Conservation (phyloP, 768 basidiomycete genomes). For the Tylopilus balloui region DNA sequence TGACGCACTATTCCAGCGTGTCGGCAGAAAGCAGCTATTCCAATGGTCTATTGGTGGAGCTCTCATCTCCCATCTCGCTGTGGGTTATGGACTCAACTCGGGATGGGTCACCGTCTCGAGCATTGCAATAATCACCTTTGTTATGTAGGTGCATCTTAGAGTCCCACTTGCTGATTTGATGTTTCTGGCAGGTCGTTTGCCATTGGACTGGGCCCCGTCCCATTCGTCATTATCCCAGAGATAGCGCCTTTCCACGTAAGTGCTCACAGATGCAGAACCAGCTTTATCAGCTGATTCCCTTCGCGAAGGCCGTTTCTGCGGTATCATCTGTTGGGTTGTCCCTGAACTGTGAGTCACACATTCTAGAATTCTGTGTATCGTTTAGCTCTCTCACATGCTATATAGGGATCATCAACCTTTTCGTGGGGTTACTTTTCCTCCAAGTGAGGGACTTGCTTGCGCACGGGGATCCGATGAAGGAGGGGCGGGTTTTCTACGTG, state of each 20-base stretch:
- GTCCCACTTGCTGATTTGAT: not conserved
- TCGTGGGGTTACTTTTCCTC: constrained; percentile 80
- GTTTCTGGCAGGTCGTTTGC: constrained; percentile 66
- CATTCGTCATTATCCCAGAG: constrained; percentile 90
- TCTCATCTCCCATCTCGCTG: constrained; percentile 55
- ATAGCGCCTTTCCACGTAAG: constrained; percentile 76
- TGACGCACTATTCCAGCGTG: constrained; percentile 40
- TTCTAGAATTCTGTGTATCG: not conserved
- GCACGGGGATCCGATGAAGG: constrained; percentile 52
- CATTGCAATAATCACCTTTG: constrained; percentile 70
- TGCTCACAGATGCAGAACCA: constrained; percentile 8
- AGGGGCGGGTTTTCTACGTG: constrained; percentile 87
- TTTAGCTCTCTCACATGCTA: constrained; percentile 1
- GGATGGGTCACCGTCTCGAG: constrained; percentile 61
- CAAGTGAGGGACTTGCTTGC: constrained; percentile 76
- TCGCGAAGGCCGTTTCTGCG: constrained; percentile 66
- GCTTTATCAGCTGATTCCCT: not conserved
- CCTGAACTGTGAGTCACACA: constrained; percentile 52
- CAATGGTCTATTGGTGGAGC: constrained; percentile 62
- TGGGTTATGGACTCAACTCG: constrained; percentile 68
- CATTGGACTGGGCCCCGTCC: constrained; percentile 84
- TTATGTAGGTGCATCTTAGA: constrained; percentile 52
- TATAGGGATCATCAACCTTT: constrained; percentile 79
- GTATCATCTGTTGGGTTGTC: constrained; percentile 73
- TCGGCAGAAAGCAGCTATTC: constrained; percentile 73